Percentiles rank a stretch among this genome's conserved stretches.
These are phyloP conservation scores for Brassica napus DNA, from an alignment of 345 rosid genomes.

Conservation along the genomic window DNA sequence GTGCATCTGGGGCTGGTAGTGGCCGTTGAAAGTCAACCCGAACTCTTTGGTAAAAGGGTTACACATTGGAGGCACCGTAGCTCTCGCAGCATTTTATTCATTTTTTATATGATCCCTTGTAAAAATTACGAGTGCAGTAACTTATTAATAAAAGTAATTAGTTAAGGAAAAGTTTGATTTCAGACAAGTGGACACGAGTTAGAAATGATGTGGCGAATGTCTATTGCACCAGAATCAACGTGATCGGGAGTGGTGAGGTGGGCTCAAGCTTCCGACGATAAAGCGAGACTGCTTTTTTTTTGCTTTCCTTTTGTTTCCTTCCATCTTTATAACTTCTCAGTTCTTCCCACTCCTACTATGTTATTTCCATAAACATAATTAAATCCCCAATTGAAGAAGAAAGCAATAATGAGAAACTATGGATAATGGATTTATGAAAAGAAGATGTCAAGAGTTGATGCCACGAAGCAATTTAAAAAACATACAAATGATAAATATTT, in stretches of 20 bases:
- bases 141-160: not conserved
- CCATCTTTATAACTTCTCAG: not conserved
- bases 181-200: not conserved
- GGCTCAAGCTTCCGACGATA: conserved; percentile 35
- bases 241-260: conserved; percentile 35
- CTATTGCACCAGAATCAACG: conserved; percentile 34
- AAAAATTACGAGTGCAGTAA: not conserved
- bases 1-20: not conserved
- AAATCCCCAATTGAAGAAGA: not conserved
- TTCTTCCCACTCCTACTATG: not conserved
- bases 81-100: not conserved
- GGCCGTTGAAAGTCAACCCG: not conserved
- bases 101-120: not conserved
- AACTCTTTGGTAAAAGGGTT: not conserved
- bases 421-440: not conserved
- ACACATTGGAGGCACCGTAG: not conserved
- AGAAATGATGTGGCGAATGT: conserved; percentile 20
- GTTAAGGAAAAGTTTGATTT: not conserved
- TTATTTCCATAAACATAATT: not conserved
- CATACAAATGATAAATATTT: not conserved
- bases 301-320: conserved; percentile 9
- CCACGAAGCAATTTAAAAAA: not conserved
- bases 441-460: not conserved
- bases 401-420: not conserved
- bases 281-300: conserved; percentile 26